Evolutionary conservation across 2,329 filamentous ascomycete species (phyloP).

Genomic region (Cryphonectria japonica): DNA sequence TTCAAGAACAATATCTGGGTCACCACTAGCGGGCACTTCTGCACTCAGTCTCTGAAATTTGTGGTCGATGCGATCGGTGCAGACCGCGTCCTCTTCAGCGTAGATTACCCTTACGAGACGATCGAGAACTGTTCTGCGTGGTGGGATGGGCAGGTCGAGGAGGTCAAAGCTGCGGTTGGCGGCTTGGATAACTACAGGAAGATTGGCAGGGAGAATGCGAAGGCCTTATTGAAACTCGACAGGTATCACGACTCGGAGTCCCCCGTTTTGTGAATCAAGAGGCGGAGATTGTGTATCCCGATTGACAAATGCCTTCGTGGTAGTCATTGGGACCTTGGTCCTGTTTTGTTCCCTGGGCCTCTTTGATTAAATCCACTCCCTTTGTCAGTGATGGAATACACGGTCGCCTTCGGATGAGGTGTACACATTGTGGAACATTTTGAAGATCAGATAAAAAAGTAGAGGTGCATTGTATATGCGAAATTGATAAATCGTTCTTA

Average conservation of each 20-base stretch:
- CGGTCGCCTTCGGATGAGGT: neutral
- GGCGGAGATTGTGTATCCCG: neutral
- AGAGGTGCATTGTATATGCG: too few species aligned
- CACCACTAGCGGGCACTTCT: conserved; percentile 61
- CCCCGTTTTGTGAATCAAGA: conserved; percentile 1
- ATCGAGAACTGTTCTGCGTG: conserved; percentile 47
- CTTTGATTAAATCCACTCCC: neutral
- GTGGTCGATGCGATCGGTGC: conserved; percentile 52
- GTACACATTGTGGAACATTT: neutral
- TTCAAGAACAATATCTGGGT: conserved; percentile 60
- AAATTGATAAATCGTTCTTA: too few species aligned
- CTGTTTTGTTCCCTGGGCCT: neutral
- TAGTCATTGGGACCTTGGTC: neutral
- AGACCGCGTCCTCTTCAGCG: conserved; percentile 55
- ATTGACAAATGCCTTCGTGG: neutral
- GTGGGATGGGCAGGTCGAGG: conserved; percentile 42
- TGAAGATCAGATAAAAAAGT: too few species aligned
- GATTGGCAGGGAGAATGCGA: conserved; percentile 49
- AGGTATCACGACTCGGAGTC: conserved; percentile 32
- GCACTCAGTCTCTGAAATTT: conserved; percentile 54
- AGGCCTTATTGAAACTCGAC: conserved; percentile 45
- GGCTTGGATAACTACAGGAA: conserved; percentile 41
- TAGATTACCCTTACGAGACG: conserved; percentile 58
- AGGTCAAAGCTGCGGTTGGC: conserved; percentile 29
- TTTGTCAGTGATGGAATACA: neutral